Evolutionary conservation across 352 stramenopile genomes (phyloP).

Genomic region (Phytophthora hybrid): DNA sequence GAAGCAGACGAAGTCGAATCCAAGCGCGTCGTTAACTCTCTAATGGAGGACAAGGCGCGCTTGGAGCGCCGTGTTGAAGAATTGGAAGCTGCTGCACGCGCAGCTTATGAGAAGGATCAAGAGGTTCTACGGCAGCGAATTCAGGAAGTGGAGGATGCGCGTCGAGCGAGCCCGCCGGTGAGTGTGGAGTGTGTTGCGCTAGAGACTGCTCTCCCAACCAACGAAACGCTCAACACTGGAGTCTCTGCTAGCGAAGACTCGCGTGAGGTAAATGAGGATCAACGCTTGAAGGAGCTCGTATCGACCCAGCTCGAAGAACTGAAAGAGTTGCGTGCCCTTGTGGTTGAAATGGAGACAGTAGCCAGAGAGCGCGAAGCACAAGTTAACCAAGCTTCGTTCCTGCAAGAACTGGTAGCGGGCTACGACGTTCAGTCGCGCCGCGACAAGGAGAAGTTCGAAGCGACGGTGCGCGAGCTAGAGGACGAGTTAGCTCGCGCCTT

Average conservation of each 20-base stretch:
- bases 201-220: slow-evolving; percentile 12
- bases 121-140: slow-evolving; percentile 40
- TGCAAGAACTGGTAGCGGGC: slow-evolving; percentile 41
- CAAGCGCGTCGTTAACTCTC: slow-evolving; percentile 12
- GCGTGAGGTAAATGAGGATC: slow-evolving; percentile 33
- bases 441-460: slow-evolving; percentile 48
- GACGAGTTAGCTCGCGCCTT: slow-evolving; percentile 63
- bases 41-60: slow-evolving; percentile 28
- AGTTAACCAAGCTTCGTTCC: slow-evolving; percentile 32
- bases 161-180: slow-evolving; percentile 20
- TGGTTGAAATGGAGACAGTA: slow-evolving; percentile 48
- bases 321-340: slow-evolving; percentile 43
- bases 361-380: slow-evolving; percentile 42
- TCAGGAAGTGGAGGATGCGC: slow-evolving; percentile 39
- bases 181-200: slow-evolving; percentile 6
- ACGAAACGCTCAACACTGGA: slow-evolving; percentile 5
- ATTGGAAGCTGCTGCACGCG: slow-evolving; percentile 38
- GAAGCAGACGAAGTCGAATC: slow-evolving; percentile 11
- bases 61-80: slow-evolving; percentile 34
- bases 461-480: slow-evolving; percentile 57
- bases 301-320: slow-evolving; percentile 43
- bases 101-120: slow-evolving; percentile 42
- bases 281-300: slow-evolving; percentile 37
- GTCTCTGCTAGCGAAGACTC: slow-evolving; percentile 3
- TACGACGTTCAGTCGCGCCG: slow-evolving; percentile 35